These are phyloP conservation scores for Neurospora sp. DNA, from an alignment of 495 filamentous ascomycete species.

Conservation along the genomic window DNA sequence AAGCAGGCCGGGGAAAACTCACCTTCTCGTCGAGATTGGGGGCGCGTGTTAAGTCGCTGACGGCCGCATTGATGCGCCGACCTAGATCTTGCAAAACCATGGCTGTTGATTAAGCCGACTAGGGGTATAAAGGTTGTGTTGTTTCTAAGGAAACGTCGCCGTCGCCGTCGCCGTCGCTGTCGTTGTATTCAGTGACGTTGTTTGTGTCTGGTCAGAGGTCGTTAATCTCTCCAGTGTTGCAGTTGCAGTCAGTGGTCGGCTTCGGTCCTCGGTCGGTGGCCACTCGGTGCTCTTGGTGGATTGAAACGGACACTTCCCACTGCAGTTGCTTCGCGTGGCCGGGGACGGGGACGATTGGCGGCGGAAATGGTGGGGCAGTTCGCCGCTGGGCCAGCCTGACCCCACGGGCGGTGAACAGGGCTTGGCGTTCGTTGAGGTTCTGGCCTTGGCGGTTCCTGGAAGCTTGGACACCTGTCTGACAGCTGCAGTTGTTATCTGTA, in stretches of 20 bases:
- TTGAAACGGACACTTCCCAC: neutral
- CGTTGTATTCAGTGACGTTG: neutral
- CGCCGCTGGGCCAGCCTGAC: neutral
- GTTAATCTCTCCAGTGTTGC: neutral
- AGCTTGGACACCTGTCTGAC: neutral
- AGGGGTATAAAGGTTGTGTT: neutral
- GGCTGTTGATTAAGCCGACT: constrained; percentile 12
- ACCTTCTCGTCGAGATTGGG: constrained; percentile 95
- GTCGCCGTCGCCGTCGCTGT: neutral
- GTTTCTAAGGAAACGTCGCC: neutral
- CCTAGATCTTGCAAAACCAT: constrained; percentile 99
- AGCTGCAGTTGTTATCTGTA: neutral
- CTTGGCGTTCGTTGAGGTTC: neutral
- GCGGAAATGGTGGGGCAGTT: neutral
- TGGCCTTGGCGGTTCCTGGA: neutral
- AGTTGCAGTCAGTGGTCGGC: neutral
- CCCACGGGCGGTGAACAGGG: neutral
- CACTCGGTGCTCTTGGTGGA: neutral
- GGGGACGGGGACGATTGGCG: neutral
- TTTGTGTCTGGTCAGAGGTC: neutral
- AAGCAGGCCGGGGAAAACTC: constrained; percentile 4
- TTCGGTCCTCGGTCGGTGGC: neutral
- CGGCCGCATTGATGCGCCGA: constrained; percentile 93
- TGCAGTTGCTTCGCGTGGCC: neutral
- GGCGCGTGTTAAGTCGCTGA: constrained; percentile 85